Evolutionary conservation across 176 grass and related monocot species (phyloP).

Genomic region (Ensete glaucum): DNA sequence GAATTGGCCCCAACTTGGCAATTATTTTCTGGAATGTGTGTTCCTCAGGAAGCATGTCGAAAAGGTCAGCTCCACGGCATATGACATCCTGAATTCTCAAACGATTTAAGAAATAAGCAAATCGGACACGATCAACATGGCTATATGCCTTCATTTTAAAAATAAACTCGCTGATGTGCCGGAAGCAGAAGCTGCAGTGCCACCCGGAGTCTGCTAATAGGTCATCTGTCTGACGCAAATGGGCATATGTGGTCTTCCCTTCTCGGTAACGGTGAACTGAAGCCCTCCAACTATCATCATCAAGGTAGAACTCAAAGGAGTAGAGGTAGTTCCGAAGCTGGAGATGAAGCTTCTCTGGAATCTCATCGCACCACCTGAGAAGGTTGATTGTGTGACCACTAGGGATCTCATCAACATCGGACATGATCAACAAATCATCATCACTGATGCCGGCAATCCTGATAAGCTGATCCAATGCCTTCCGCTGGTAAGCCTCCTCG

Average conservation of each 20-base stretch:
- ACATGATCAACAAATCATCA: too few species aligned
- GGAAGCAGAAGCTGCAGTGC: too few species aligned
- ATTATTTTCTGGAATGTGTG: slow-evolving; percentile 91
- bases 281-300: slow-evolving; percentile 89
- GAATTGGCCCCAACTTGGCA: slow-evolving; percentile 68
- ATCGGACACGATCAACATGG: slow-evolving; percentile 32
- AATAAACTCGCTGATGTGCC: too few species aligned
- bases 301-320: slow-evolving; percentile 73
- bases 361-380: slow-evolving; percentile 73
- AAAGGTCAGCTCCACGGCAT: slow-evolving; percentile 74
- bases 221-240: slow-evolving; percentile 57
- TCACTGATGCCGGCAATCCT: background rate
- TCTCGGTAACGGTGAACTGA: slow-evolving; percentile 49
- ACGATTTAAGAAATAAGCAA: slow-evolving; percentile 67
- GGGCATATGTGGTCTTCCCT: slow-evolving; percentile 70
- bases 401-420: too few species aligned
- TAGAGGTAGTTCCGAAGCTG: slow-evolving; percentile 86
- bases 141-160: too few species aligned
- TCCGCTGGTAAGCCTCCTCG: slow-evolving; percentile 80
- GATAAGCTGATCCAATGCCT: slow-evolving; percentile 68
- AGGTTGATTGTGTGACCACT: too few species aligned
- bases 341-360: slow-evolving; percentile 72
- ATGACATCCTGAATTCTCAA: slow-evolving; percentile 87
- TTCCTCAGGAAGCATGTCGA: slow-evolving; percentile 94
- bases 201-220: slow-evolving; percentile 38